Evolutionary conservation across 1,284 basidiomycete species (phyloP), one percentile per base, ranked within the genome.

Genomic region (Wallemia ichthyophaga): DNA sequence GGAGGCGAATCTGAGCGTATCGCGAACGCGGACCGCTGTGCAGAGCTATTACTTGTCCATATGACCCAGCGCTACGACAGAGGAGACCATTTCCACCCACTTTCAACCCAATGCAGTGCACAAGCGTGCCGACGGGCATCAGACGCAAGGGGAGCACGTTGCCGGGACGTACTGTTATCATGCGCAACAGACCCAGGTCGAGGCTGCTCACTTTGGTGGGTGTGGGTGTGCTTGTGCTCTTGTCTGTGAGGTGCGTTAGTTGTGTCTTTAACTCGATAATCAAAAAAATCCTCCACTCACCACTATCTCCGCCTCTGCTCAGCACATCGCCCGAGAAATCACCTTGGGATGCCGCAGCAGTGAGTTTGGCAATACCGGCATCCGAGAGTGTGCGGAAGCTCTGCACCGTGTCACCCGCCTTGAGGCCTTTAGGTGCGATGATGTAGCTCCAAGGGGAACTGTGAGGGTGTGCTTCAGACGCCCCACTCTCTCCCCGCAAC

Each of bases 131-230:
- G 27, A 85, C 78, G 0, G 92, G 92, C 63, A 96, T 88, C 62
- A 95, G 79, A 59, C 81, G 79, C 59, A 98, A 73, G 0, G 88
- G 91, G 17, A 98, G 78, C 58, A 92, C 88, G 67, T 98, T 96
- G 55, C 92, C 92, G 0, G 85, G 82, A 68, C 84, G 83, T 67
- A 96, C 74, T 1, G 86, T 88, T 64, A 81, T 72, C 1, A 84
- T 80, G 37, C 91, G 83, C 58, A 96, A 77, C 53, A 89, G 74
- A 74, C 89, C 88, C 33, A 94, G 71, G 2, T 87, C 83, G 58
- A 91, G 79, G 9, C 17, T 77, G 7, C 15, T 25, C 5, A 48
- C 37, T 21, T 48, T 31, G 17, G 7, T 31, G 7, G 48, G 48
- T 7, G n/a, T 21, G n/a, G 11, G 48, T 54, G 11, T 54, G 48